Base-by-base conservation (phyloP, 768 basidiomycete species). In the Pulveroboletus sp. region DNA sequence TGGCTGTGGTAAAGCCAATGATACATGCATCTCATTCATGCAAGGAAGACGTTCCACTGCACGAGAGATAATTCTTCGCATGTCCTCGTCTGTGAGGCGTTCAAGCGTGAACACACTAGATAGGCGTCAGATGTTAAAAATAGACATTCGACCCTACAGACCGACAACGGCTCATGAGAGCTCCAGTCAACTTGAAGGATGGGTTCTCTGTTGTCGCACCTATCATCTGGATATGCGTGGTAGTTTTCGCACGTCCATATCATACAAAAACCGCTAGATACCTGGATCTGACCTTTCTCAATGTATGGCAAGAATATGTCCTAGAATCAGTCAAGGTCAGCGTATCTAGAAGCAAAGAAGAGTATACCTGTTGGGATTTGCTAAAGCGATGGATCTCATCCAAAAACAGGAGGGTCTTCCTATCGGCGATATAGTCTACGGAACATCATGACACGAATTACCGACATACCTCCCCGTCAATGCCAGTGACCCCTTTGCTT, bases 201-300 rank as follows among this genome's bases (percentile, higher is more conserved):
- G 90, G 90, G 54, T 93, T 93, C 66, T 93, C 91, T 1, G 90
- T 93, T 3, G 90, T 93, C 1, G 90, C 89, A 26, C 89, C 89
- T 58, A 91, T 79, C 27, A 90, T 70, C 80, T 85, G 12, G 32
- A 15, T 17, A 14, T 12, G 17, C 21, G 31, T 27, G 30, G 31
- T 53, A 37, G 49, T 9, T 10, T 35, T 39, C 28, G 26, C 35
- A 21, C 43, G 48, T 44, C 44, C n/a, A 49, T 31, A 38, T 21
- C 21, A 31, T 21, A 39, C 21, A 14, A 36, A 17, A 33, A 46
- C 8, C 12, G 42, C 33, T 28, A 6, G 32, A 39, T 52, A 81
- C 81, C 68, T 85, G 85, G 24, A 92, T 79, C 53, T 78, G 77
- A 1, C 91, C 90, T 50, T 77, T 81, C 61, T 93, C 91, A 10